phyloP scores from a whole-genome alignment of 352 stramenopile species.

The Phytophthora crassamura region DNA sequence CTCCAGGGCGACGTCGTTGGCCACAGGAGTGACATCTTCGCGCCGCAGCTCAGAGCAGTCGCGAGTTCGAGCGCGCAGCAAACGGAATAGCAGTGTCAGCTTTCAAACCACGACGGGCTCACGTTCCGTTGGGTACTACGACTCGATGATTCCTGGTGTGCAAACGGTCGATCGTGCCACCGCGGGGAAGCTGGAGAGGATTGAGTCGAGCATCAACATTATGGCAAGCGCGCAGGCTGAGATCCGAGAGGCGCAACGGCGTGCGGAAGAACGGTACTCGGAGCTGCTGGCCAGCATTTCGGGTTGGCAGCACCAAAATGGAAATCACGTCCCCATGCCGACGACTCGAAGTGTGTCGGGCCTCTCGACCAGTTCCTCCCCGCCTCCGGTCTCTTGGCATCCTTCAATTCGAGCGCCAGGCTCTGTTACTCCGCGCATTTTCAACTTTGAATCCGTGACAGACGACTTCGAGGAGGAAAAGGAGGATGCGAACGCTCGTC shows the following conservation, averaged over 20 bases:
- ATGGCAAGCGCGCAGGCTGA: slow-evolving; percentile 46
- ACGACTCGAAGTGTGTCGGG: slow-evolving; percentile 15
- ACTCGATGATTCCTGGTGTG: slow-evolving; percentile 6
- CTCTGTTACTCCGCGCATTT: slow-evolving; percentile 37
- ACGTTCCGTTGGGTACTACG: slow-evolving; percentile 5
- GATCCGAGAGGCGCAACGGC: slow-evolving; percentile 53
- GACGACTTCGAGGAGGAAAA: slow-evolving; percentile 9
- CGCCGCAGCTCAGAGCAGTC: slow-evolving; percentile 18
- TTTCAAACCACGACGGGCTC: slow-evolving; percentile 5
- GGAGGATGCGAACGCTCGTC: neutral
- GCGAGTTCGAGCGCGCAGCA: slow-evolving; percentile 17
- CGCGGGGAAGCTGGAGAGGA: slow-evolving; percentile 52
- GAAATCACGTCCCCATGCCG: slow-evolving; percentile 1
- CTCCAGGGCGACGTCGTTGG: slow-evolving; percentile 19
- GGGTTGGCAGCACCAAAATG: slow-evolving; percentile 15
- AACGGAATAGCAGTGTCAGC: slow-evolving; percentile 14
- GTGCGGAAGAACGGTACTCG: slow-evolving; percentile 38
- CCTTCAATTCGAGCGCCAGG: slow-evolving; percentile 16
- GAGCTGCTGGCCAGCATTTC: slow-evolving; percentile 50
- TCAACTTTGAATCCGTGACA: slow-evolving; percentile 49
- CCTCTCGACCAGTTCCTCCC: slow-evolving; percentile 5
- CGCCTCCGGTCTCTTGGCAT: slow-evolving; percentile 1
- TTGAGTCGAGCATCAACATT: slow-evolving; percentile 52
- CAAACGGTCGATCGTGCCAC: slow-evolving; percentile 28
- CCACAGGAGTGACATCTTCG: slow-evolving; percentile 14